Base-by-base conservation (phyloP, 2,329 filamentous ascomycete genomes). In the Tolypocladium tropicale region DNA sequence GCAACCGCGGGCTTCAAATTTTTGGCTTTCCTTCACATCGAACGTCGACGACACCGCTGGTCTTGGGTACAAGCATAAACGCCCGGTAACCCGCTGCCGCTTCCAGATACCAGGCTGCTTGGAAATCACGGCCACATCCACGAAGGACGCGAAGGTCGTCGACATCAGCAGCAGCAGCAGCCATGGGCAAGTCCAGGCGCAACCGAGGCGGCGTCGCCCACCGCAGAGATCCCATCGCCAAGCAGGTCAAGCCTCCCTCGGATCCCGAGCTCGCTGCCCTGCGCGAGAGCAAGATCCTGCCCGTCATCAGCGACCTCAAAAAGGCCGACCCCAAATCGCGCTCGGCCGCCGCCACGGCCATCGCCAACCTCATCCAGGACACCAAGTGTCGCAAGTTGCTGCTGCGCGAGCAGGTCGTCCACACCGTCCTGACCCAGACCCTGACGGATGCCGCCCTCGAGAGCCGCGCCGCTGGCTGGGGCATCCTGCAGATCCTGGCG, bases 381-480 rank as follows among this genome's bases (percentile, higher is more conserved):
- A 64, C 76, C 32, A 79, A 75, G 61, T 85, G 81, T 64, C 78
- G 85, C 60, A 87, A 86, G 68, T 67, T 88, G 56, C 75, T 88
- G 25, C 72, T 88, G 58, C 75, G 84, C 25, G 85, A 88, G 69
- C 82, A 86, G 67, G 75, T 88, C 60, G 83, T 88, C 48, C 78
- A 78, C 62, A 79, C 80, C 54, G 67, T 88, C 48, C 76, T 88
- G 58, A 82, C 78, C 34, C 81, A 86, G 72, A 85, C 82, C 33
- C 70, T 88, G 56, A 83, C 82, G 28, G 84, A 88, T 64, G 72
- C 78, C 39, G 81, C 76, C 56, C 72, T 85, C 54, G 83, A 87
- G 69, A 83, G 82, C 62, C 77, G 81, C 52, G 80, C 83, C 48
- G 81, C 83, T 23, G 85, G 83, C n/a, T 88, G 85, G 85, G 79